A percentile compares a stretch with the other conserved stretches of the same genome.
Evolutionary conservation across 768 basidiomycete species (phyloP).

Genomic region (Auricularia cornea): DNA sequence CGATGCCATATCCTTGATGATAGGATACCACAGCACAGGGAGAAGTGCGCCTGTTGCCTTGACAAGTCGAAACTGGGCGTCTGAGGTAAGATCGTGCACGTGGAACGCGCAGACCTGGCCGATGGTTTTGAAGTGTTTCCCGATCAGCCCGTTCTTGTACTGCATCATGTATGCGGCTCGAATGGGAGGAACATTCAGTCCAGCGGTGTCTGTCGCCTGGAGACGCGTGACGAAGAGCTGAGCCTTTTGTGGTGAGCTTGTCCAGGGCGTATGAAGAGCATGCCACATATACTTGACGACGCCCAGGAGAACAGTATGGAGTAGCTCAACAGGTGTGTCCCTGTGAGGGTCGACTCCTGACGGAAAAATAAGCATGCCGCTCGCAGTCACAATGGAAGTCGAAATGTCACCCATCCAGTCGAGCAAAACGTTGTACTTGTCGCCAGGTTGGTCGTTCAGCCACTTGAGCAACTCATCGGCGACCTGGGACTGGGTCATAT

Average conservation of each 20-base stretch:
- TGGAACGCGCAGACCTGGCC: conserved; percentile 31
- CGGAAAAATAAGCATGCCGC: neutral
- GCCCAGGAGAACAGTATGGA: conserved; percentile 22
- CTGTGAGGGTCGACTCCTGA: conserved; percentile 34
- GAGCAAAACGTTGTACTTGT: neutral
- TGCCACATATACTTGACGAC: conserved; percentile 28
- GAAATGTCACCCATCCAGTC: neutral
- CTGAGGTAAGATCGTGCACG: conserved; percentile 20
- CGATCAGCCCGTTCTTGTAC: conserved; percentile 34
- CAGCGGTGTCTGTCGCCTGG: conserved; percentile 16
- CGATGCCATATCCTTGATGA: conserved; percentile 6
- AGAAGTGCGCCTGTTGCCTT: conserved; percentile 13
- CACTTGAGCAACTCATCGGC: too few relatives aligned
- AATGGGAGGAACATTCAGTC: conserved; percentile 24
- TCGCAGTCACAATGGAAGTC: too few relatives aligned
- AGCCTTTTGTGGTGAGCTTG: conserved; percentile 16
- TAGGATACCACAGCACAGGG: conserved; percentile 9
- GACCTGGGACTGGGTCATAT: too few relatives aligned
- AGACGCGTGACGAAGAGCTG: conserved; percentile 21
- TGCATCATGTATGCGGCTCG: conserved; percentile 35
- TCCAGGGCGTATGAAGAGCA: conserved; percentile 24
- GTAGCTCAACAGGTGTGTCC: conserved; percentile 38
- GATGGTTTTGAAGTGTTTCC: conserved; percentile 33
- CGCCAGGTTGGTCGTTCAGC: too few relatives aligned
- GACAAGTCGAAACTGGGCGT: neutral